Evolutionary conservation across 257 asterid species (phyloP).

Genomic region (Rehmannia glutinosa): DNA sequence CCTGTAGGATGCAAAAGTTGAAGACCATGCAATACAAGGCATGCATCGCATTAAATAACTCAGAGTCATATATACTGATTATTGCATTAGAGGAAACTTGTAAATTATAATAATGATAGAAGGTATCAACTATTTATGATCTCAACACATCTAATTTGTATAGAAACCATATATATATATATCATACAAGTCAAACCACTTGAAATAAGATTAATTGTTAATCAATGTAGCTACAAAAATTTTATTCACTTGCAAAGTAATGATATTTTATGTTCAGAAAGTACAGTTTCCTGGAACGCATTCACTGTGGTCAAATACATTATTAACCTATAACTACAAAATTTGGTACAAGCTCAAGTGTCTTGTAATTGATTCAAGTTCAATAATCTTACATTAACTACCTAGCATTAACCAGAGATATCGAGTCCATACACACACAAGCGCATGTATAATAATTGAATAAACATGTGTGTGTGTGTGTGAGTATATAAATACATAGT

Average conservation of each 20-base stretch:
- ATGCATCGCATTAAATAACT: neutral
- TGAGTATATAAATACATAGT: too few species aligned
- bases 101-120: neutral
- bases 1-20: neutral
- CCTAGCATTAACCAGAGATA: neutral
- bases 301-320: neutral
- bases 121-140: neutral
- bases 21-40: neutral
- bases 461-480: neutral
- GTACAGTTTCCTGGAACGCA: neutral
- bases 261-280: too few species aligned
- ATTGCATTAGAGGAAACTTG: neutral
- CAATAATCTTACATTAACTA: neutral
- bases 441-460: neutral
- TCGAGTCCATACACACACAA: neutral
- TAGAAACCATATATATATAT: too few species aligned
- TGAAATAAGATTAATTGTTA: neutral
- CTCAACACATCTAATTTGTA: neutral
- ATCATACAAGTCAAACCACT: too few species aligned
- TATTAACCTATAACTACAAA: neutral
- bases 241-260: too few species aligned
- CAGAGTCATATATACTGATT: neutral
- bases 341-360: neutral
- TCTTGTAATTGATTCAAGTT: neutral
- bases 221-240: neutral